Evolutionary conservation across 257 asterid species (phyloP).

Genomic region (Lantana camara): DNA sequence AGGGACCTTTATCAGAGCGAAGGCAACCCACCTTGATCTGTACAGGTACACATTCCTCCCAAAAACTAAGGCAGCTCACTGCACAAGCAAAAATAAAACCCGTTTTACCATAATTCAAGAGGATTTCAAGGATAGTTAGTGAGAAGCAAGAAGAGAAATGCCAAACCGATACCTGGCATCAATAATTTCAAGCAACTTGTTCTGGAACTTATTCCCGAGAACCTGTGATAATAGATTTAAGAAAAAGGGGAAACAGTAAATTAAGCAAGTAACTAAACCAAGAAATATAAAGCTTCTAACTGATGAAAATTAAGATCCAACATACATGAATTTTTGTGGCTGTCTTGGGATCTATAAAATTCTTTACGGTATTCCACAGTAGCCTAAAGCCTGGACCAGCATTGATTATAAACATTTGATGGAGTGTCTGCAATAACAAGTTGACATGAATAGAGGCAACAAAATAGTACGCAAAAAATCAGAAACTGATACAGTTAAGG

Average conservation of each 20-base stretch:
- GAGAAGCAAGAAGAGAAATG: slow-evolving; percentile 15
- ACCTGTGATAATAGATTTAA: slow-evolving; percentile 47
- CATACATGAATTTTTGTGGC: slow-evolving; percentile 78
- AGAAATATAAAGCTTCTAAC: slow-evolving; percentile 13
- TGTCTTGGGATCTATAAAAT: slow-evolving; percentile 72
- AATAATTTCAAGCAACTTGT: slow-evolving; percentile 72
- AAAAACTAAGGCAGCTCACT: slow-evolving; percentile 80
- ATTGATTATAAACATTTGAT: slow-evolving; percentile 83
- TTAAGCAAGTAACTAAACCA: slow-evolving; percentile 24
- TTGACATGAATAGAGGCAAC: slow-evolving; percentile 26
- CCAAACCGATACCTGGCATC: slow-evolving; percentile 60
- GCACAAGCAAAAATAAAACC: slow-evolving; percentile 25
- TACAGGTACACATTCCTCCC: slow-evolving; percentile 78
- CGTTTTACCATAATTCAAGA: slow-evolving; percentile 12
- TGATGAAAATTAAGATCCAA: slow-evolving; percentile 16
- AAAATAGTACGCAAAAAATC: slow-evolving; percentile 18
- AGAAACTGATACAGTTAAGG: slow-evolving; percentile 24
- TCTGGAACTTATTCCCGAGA: slow-evolving; percentile 76
- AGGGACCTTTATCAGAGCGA: slow-evolving; percentile 86
- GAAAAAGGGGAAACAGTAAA: slow-evolving; percentile 9
- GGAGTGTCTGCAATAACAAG: slow-evolving; percentile 64
- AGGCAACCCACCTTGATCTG: slow-evolving; percentile 79
- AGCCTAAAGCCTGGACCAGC: slow-evolving; percentile 86
- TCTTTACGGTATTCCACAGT: slow-evolving; percentile 70
- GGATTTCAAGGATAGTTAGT: slow-evolving; percentile 11